phyloP scores from a whole-genome alignment of 768 basidiomycete genomes.

The Cystofilobasidium ferigula region DNA sequence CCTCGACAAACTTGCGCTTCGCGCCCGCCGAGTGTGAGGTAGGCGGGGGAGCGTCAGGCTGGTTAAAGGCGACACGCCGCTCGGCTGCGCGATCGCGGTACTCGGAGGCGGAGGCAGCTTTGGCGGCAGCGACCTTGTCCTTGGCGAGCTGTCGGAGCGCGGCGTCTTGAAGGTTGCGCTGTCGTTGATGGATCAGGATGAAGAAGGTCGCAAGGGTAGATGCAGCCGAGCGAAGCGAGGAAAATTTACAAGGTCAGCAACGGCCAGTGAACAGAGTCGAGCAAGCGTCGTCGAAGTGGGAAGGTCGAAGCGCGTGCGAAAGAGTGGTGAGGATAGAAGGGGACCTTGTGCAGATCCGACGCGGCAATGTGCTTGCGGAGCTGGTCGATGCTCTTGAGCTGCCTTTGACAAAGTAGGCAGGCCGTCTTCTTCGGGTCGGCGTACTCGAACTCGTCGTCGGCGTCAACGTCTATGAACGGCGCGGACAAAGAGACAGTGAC shows the following conservation, averaged over 20 bases:
- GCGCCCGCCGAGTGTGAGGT: slow-evolving; percentile 31
- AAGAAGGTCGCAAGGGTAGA: slow-evolving; percentile 5
- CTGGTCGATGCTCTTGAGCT: slow-evolving; percentile 79
- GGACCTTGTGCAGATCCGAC: slow-evolving; percentile 86
- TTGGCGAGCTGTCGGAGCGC: slow-evolving; percentile 51
- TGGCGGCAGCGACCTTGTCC: slow-evolving; percentile 38
- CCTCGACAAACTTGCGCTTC: slow-evolving; percentile 50
- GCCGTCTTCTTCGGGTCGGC: slow-evolving; percentile 62
- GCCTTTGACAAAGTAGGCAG: slow-evolving; percentile 82
- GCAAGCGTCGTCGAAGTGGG: background rate
- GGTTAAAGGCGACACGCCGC: slow-evolving; percentile 78
- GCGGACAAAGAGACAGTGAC: background rate
- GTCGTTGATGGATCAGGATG: slow-evolving; percentile 26
- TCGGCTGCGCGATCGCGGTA: slow-evolving; percentile 94
- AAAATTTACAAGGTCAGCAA: background rate
- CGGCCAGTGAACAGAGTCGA: too few species aligned
- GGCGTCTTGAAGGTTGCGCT: slow-evolving; percentile 71
- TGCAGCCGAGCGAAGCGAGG: slow-evolving; percentile 7
- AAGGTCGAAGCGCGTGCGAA: slow-evolving; percentile 22
- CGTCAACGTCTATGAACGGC: background rate
- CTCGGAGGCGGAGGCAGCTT: slow-evolving; percentile 45
- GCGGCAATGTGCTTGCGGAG: slow-evolving; percentile 81
- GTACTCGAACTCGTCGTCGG: slow-evolving; percentile 66
- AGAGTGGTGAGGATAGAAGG: slow-evolving; percentile 33
- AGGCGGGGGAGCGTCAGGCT: slow-evolving; percentile 70